Evolutionary conservation across 164 flowering plant genomes (phyloP).

Genomic region (Houttuynia cordata): DNA sequence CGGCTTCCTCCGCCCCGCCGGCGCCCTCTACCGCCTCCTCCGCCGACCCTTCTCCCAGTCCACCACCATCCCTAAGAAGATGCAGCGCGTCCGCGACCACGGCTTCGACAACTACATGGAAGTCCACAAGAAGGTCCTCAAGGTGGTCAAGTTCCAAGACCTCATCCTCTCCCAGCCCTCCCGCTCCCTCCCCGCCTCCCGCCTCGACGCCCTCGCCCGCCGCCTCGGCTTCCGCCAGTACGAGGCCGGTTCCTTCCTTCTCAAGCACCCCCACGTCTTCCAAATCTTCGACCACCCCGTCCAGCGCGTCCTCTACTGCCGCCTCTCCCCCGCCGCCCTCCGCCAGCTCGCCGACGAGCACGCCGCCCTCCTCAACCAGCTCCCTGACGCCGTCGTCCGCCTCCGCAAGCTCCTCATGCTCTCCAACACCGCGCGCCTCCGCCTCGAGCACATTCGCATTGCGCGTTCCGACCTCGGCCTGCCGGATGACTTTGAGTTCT

Average conservation of each 20-base stretch:
- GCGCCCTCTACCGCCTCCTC: background rate
- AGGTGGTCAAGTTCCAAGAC: slow-evolving; percentile 63
- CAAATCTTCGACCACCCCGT: slow-evolving; percentile 91
- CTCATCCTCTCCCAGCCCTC: slow-evolving; percentile 54
- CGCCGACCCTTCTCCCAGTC: background rate
- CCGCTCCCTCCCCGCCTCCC: slow-evolving; percentile 42
- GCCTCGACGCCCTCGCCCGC: slow-evolving; percentile 60
- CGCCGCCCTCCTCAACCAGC: slow-evolving; percentile 45
- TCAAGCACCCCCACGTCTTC: slow-evolving; percentile 84
- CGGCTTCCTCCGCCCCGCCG: too few relatives aligned
- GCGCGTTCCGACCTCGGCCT: slow-evolving; percentile 62
- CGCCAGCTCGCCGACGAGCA: slow-evolving; percentile 60
- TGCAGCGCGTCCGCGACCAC: slow-evolving; percentile 62
- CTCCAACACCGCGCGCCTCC: slow-evolving; percentile 54
- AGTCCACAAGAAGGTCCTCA: slow-evolving; percentile 63
- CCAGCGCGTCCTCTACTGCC: slow-evolving; percentile 61
- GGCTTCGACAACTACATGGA: slow-evolving; percentile 95
- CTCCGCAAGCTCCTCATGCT: slow-evolving; percentile 68
- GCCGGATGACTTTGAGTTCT: slow-evolving; percentile 84
- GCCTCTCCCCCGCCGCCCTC: slow-evolving; percentile 54
- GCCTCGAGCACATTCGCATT: slow-evolving; percentile 71
- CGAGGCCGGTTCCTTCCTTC: slow-evolving; percentile 71
- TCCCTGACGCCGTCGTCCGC: slow-evolving; percentile 54
- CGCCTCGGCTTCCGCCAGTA: slow-evolving; percentile 64
- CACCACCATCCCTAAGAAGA: slow-evolving; percentile 54